A percentile compares a stretch with the other conserved stretches of the same genome.
Conservation (phyloP, 768 basidiomycete genomes). For the Tephrocybe sp. region DNA sequence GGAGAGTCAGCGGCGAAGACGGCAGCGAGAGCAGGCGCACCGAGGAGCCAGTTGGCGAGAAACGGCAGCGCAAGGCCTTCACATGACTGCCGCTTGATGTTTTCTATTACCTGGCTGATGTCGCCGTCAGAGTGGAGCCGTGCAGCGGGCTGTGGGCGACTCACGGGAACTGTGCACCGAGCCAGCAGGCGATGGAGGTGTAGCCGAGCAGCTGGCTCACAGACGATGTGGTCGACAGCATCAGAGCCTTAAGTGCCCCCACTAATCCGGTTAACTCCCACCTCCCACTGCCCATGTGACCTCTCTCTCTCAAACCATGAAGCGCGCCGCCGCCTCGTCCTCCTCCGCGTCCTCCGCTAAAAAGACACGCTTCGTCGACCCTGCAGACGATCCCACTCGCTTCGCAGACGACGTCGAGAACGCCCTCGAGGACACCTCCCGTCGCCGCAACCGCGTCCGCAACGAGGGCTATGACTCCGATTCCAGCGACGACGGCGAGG, state of each 20-base stretch:
- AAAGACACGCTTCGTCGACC: slow-evolving; percentile 80
- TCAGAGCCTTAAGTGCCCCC: slow-evolving; percentile 23
- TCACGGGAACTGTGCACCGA: slow-evolving; percentile 88
- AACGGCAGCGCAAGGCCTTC: slow-evolving; percentile 94
- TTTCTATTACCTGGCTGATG: slow-evolving; percentile 85
- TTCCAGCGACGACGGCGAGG: slow-evolving; percentile 92
- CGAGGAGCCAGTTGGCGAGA: slow-evolving; percentile 89
- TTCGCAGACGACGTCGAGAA: slow-evolving; percentile 81
- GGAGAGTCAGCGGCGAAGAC: neutral
- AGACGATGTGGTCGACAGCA: slow-evolving; percentile 16
- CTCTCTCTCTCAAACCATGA: slow-evolving; percentile 22
- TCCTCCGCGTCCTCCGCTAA: slow-evolving; percentile 38
- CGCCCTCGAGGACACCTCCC: slow-evolving; percentile 65
- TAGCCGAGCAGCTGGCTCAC: slow-evolving; percentile 71
- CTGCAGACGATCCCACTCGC: slow-evolving; percentile 68
- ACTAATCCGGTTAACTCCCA: neutral
- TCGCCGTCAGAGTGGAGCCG: neutral
- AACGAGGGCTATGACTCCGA: slow-evolving; percentile 91
- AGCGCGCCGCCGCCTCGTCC: slow-evolving; percentile 30
- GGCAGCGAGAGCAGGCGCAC: slow-evolving; percentile 40
- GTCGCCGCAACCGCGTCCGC: slow-evolving; percentile 69
- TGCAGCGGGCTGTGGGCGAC: no score
- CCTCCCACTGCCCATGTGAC: neutral
- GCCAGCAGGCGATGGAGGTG: slow-evolving; percentile 74
- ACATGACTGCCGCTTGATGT: slow-evolving; percentile 70